These are phyloP conservation scores for Phycomyces blakesleeanus DNA, from an alignment of 192 early-diverging fungal species.

Conservation along the genomic window DNA sequence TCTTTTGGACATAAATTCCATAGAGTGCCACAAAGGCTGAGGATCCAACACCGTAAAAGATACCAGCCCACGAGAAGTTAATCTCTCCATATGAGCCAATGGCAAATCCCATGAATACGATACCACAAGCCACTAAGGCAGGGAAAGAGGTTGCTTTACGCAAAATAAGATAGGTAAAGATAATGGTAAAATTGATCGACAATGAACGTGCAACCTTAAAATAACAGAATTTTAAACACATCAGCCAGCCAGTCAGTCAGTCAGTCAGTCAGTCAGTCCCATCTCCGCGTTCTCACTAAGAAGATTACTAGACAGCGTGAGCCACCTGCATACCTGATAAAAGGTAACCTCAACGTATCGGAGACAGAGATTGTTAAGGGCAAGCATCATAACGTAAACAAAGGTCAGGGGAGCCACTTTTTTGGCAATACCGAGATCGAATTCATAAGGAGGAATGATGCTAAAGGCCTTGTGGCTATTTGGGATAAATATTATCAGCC, in stretches of 20 bases:
- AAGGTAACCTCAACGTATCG: slow-evolving; percentile 66
- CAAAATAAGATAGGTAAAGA: slow-evolving; percentile 62
- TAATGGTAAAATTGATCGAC: slow-evolving; percentile 64
- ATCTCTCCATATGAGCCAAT: slow-evolving; percentile 64
- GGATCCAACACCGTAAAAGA: slow-evolving; percentile 62
- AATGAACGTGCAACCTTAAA: slow-evolving; percentile 57
- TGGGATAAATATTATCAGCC: neutral
- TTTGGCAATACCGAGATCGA: slow-evolving; percentile 46
- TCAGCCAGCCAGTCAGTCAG: neutral
- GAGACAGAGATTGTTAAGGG: slow-evolving; percentile 63
- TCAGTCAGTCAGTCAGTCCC: neutral
- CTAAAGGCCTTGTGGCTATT: slow-evolving; percentile 44
- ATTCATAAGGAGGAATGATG: slow-evolving; percentile 64
- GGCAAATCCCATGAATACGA: slow-evolving; percentile 61
- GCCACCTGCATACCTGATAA: slow-evolving; percentile 45
- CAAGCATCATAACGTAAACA: slow-evolving; percentile 64
- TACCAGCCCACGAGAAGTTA: slow-evolving; percentile 60
- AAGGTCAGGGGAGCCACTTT: slow-evolving; percentile 55
- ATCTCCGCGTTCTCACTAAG: neutral
- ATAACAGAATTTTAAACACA: neutral
- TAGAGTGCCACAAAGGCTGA: slow-evolving; percentile 64
- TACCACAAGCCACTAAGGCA: slow-evolving; percentile 51
- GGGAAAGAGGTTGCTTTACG: slow-evolving; percentile 46
- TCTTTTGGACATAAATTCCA: slow-evolving; percentile 70
- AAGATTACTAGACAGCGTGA: too few relatives aligned